A percentile compares a stretch with the other conserved stretches of the same genome.
Conservation (phyloP, 1,284 basidiomycete genomes). For the Naganishia sp. region DNA sequence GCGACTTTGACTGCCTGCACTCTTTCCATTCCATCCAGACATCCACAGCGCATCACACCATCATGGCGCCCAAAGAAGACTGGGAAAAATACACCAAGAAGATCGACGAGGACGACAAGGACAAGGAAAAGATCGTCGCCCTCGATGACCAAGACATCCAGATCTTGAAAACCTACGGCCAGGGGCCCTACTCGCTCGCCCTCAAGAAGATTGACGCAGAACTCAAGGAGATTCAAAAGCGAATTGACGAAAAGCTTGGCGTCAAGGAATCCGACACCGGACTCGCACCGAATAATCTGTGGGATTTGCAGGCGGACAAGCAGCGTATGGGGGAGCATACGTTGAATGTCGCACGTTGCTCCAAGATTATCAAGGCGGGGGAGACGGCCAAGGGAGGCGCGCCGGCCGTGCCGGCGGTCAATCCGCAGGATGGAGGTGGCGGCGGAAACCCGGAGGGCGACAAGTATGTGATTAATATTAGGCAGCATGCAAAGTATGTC, state of each 20-base stretch:
- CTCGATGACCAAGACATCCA: conserved; percentile 99
- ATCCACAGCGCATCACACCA: not conserved
- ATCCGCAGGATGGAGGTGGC: conserved; percentile 53
- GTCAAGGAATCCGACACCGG: conserved; percentile 99
- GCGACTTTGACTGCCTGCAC: not conserved
- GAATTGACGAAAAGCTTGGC: conserved; percentile 95
- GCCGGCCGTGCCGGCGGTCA: conserved; percentile 60
- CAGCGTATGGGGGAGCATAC: conserved; percentile 91
- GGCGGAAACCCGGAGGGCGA: conserved; percentile 72
- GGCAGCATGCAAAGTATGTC: conserved; percentile 99
- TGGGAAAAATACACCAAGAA: conserved; percentile 96
- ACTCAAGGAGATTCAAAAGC: conserved; percentile 94
- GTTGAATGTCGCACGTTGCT: conserved; percentile 95
- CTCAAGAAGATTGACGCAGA: conserved; percentile 89
- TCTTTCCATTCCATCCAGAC: not conserved
- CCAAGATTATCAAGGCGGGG: conserved; percentile 86
- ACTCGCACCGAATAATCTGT: conserved; percentile 91
- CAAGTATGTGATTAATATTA: conserved; percentile 99
- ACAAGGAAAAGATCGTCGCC: conserved; percentile 90
- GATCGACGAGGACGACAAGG: conserved; percentile 64
- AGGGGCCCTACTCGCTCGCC: conserved; percentile 91
- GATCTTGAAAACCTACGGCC: conserved; percentile 99
- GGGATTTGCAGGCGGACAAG: conserved; percentile 87
- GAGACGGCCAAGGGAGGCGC: conserved; percentile 56
- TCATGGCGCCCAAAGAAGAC: conserved; percentile 55